Base-by-base conservation (phyloP, 2,329 filamentous ascomycete species). In the Trichoderma afroharzianum region DNA sequence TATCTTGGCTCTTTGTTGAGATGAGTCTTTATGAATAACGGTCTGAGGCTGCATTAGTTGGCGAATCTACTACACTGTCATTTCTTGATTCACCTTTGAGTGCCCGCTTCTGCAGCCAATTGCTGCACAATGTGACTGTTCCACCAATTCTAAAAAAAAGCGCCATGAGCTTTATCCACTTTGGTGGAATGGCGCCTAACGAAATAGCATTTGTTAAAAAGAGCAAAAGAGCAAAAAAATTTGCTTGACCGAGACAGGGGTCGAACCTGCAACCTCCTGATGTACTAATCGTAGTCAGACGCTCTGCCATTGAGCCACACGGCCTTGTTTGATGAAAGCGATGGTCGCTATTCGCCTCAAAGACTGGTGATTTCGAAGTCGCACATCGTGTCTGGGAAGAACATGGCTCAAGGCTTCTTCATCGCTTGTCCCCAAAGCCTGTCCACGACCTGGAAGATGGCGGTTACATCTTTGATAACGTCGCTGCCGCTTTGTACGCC, bases 361-460 rank as follows among this genome's bases (percentile, higher is more conserved):
- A 24, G n/a, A 50, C 9, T 21, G n/a, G 21, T 12, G 47, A n/a
- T 21, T 53, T 21, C 47, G 11, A 11, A 53, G 47, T 21, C 21
- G 21, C 21, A 24, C n/a, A 50, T 50, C n/a, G 43, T 53, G 47
- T 53, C 47, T 24, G 21, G 21, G 47, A 53, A 24, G n/a, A 6
- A 21, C 47, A 14, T 53, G 47, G n/a, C 47, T 68, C 55, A 61
- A 69, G 66, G n/a, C 66, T 61, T 68, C 55, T 68, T 69, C 28
- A 26, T 50, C 55, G 14, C 33, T 15, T 69, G 55, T 21, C 66
- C 66, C 92, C 93, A 97, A 76, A 98, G 82, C 66, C 84, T 85
- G 83, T 99, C 96, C 61, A 98, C 87, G 33, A 94, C 90, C 82
- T 98, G 95, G 78, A 98, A 99, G 11, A 97, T 91, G 7, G 93